A percentile compares a stretch with the other conserved stretches of the same genome.
These are phyloP conservation scores for Corylus heterophylla DNA, from an alignment of 306 rosid genomes.

Conservation along the genomic window DNA sequence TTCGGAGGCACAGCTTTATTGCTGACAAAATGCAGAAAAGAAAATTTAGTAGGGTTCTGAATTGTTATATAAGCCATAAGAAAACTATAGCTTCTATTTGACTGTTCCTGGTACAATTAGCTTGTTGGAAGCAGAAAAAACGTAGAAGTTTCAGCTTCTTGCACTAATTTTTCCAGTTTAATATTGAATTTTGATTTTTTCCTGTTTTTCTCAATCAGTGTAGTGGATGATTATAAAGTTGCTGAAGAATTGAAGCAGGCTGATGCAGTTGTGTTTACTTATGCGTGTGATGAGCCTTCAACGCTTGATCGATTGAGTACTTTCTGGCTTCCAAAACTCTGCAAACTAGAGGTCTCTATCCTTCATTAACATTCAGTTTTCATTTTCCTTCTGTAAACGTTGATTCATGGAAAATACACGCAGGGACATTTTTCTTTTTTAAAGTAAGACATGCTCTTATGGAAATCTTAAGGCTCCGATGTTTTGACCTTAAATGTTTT, in stretches of 20 bases:
- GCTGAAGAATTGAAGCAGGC: constrained; percentile 90
- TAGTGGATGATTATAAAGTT: constrained; percentile 75
- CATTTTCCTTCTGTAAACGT: background rate
- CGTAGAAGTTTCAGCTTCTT: background rate
- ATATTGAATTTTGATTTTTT: background rate
- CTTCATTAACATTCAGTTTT: background rate
- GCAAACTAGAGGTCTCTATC: constrained; percentile 74
- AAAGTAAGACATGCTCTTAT: background rate
- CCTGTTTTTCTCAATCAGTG: constrained; percentile 38
- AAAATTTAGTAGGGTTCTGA: too few relatives aligned
- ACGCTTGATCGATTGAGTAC: constrained; percentile 81
- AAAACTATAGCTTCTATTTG: too few relatives aligned
- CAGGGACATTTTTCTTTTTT: background rate
- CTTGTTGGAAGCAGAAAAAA: background rate
- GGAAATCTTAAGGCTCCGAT: background rate
- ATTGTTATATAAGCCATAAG: too few relatives aligned
- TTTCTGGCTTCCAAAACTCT: constrained; percentile 95
- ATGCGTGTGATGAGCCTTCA: constrained; percentile 87
- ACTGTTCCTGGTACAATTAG: background rate
- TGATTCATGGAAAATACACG: background rate
- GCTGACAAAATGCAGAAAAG: too few relatives aligned
- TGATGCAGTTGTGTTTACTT: constrained; percentile 89
- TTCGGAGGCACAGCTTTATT: too few relatives aligned
- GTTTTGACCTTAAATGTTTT: background rate
- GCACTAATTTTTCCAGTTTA: background rate